Evolutionary conservation across 768 basidiomycete genomes (phyloP).

Genomic region (Hebeloma cylindrosporum): DNA sequence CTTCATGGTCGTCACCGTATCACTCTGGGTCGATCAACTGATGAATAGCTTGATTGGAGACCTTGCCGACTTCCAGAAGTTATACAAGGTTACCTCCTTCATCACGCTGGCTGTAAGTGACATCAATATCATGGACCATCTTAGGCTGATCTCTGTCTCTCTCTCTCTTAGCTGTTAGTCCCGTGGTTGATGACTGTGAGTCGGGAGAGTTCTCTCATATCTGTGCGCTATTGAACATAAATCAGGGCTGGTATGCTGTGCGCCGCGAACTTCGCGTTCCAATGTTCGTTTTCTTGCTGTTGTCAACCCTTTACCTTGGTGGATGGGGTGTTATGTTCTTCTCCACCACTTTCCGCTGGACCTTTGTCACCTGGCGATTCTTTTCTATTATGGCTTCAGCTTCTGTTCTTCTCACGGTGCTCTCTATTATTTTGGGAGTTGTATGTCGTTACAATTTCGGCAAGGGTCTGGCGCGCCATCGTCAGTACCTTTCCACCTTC

Average conservation of each 20-base stretch:
- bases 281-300: conserved; percentile 62
- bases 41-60: conserved; percentile 64
- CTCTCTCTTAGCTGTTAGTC: conserved; percentile 48
- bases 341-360: conserved; percentile 73
- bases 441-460: conserved; percentile 75
- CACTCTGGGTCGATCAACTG: conserved; percentile 77
- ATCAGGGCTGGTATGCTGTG: conserved; percentile 74
- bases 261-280: conserved; percentile 60
- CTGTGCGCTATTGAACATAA: conserved; percentile 7
- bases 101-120: conserved; percentile 58
- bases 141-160: neutral
- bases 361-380: conserved; percentile 71
- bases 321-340: conserved; percentile 77
- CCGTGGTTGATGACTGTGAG: conserved; percentile 68
- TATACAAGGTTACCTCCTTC: conserved; percentile 59
- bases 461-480: conserved; percentile 65
- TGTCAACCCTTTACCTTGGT: conserved; percentile 60
- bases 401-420: conserved; percentile 56
- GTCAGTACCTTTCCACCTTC: conserved; percentile 41
- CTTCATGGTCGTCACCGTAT: conserved; percentile 70
- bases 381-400: conserved; percentile 62
- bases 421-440: conserved; percentile 60
- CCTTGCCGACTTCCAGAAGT: conserved; percentile 39
- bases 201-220: conserved; percentile 2
- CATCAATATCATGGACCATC: neutral